These are phyloP conservation scores for Nakataea oryzae DNA, from an alignment of 2,329 filamentous ascomycete species.

Conservation along the genomic window DNA sequence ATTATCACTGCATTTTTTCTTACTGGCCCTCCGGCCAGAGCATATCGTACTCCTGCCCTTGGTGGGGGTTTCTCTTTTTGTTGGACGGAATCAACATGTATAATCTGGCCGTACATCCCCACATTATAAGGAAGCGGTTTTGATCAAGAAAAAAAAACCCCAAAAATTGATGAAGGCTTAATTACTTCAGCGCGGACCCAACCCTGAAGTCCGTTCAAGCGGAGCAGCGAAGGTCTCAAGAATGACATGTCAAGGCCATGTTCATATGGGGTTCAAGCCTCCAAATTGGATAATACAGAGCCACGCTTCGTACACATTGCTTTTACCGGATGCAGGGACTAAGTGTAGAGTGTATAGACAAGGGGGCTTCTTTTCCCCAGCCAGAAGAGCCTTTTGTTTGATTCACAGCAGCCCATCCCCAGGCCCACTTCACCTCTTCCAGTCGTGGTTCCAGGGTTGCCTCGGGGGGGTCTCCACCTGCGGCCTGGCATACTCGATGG, in stretches of 20 bases:
- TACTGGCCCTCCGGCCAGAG: background rate
- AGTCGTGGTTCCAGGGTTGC: conserved; percentile 86
- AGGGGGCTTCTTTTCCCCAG: background rate
- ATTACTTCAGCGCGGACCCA: no score
- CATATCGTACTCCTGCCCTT: background rate
- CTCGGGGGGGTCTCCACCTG: conserved; percentile 75
- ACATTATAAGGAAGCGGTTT: background rate
- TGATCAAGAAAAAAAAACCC: background rate
- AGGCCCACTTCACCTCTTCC: conserved; percentile 51
- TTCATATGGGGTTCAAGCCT: background rate
- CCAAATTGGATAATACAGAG: background rate
- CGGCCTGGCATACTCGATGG: conserved; percentile 80
- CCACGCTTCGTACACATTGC: background rate
- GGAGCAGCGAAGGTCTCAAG: background rate
- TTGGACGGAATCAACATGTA: background rate
- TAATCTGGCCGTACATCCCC: background rate
- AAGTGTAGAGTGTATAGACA: background rate
- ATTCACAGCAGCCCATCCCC: background rate
- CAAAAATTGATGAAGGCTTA: background rate
- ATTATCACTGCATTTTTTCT: background rate
- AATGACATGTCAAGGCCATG: background rate
- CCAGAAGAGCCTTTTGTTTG: background rate
- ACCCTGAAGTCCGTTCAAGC: no score
- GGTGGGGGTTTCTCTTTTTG: background rate
- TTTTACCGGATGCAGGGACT: background rate